phyloP scores from a whole-genome alignment of 1,284 basidiomycete genomes.

The Phenoliferia sp. region DNA sequence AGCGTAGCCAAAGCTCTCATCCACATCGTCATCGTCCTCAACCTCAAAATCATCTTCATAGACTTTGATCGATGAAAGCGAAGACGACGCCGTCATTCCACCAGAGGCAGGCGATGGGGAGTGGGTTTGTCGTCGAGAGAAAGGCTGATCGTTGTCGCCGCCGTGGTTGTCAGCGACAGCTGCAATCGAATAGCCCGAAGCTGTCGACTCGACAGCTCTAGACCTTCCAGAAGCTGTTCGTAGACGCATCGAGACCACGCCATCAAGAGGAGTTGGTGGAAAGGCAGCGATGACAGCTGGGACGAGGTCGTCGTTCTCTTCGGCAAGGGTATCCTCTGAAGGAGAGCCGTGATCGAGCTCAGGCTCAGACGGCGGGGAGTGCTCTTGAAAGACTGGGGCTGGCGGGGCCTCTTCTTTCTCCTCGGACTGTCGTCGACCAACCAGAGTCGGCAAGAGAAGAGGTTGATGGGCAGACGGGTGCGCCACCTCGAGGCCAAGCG shows the following conservation, averaged over 20 bases:
- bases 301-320: not conserved
- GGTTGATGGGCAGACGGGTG: no score
- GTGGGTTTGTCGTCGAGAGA: not conserved
- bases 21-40: not conserved
- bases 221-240: not conserved
- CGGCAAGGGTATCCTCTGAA: no score
- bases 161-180: slow-evolving; percentile 14
- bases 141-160: not conserved
- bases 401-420: no score
- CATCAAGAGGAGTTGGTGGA: not conserved
- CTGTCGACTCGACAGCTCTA: slow-evolving; percentile 8
- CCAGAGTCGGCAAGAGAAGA: no score
- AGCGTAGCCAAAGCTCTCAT: slow-evolving; percentile 7
- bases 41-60: not conserved
- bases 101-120: not conserved
- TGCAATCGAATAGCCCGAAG: slow-evolving; percentile 19
- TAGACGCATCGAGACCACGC: not conserved
- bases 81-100: not conserved
- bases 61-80: not conserved
- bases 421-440: no score
- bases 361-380: no score
- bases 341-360: no score
- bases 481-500: no score
- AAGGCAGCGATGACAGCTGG: no score
- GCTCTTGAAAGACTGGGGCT: no score